These are phyloP conservation scores for Penicillium rolfsii DNA, from an alignment of 2,329 filamentous ascomycete species.

Conservation along the genomic window DNA sequence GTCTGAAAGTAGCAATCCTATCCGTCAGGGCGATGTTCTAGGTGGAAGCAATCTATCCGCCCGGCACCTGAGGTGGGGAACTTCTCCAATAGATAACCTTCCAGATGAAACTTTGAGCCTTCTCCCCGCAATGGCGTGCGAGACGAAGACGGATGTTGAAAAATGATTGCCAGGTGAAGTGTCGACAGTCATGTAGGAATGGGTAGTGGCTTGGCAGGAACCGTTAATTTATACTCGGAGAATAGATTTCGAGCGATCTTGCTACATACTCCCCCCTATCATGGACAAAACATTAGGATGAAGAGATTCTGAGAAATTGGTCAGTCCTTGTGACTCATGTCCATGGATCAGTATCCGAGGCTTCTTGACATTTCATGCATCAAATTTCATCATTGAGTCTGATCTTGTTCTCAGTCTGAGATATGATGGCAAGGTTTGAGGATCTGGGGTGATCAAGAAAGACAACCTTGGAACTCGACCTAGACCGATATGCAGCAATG, in stretches of 20 bases:
- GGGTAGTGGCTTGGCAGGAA: not conserved
- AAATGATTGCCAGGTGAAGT: not conserved
- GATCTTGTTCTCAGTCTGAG: not conserved
- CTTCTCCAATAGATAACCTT: conserved; percentile 12
- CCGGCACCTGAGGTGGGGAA: not conserved
- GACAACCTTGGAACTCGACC: not conserved
- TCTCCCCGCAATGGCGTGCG: conserved; percentile 3
- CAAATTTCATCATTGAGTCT: not conserved
- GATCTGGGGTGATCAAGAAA: not conserved
- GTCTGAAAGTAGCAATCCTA: conserved; percentile 8
- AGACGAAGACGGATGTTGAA: not conserved
- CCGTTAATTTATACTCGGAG: not conserved
- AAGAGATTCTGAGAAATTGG: too few relatives aligned
- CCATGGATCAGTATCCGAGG: too few relatives aligned
- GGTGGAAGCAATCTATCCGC: not conserved
- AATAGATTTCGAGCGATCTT: not conserved
- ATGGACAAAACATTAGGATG: too few relatives aligned
- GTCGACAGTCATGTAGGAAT: not conserved
- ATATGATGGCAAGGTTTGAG: too few relatives aligned
- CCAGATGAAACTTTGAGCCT: not conserved
- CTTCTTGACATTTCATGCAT: not conserved
- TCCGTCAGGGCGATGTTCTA: not conserved
- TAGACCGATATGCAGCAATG: not conserved
- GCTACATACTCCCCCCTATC: not conserved
- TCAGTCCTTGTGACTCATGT: too few relatives aligned